A percentile compares a stretch with the other conserved stretches of the same genome.
These are phyloP conservation scores for Serpula lacrymans DNA, from an alignment of 768 basidiomycete species.

Conservation along the genomic window DNA sequence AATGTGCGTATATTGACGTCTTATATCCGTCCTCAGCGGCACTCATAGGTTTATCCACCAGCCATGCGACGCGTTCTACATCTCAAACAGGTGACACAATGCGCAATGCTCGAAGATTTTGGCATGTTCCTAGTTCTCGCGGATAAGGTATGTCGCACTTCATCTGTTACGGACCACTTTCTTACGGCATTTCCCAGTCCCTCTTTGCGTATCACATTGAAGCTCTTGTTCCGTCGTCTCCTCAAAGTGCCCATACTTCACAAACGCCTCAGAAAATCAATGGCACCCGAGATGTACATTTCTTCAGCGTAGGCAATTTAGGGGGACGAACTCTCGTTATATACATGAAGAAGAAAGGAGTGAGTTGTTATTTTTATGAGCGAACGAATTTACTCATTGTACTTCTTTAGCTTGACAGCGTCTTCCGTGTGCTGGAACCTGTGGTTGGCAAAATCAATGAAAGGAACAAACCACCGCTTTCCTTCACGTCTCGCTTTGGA, in stretches of 20 bases:
- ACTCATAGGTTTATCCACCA: constrained; percentile 24
- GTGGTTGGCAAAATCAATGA: constrained; percentile 88
- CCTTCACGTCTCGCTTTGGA: constrained; percentile 69
- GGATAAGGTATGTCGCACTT: constrained; percentile 59
- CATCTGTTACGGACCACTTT: background rate
- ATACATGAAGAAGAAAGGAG: constrained; percentile 94
- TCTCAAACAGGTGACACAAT: constrained; percentile 90
- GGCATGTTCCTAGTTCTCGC: constrained; percentile 95
- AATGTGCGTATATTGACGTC: constrained; percentile 49
- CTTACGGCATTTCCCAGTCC: constrained; percentile 40
- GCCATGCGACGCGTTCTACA: constrained; percentile 93
- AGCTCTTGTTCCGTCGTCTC: constrained; percentile 87
- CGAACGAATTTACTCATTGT: constrained; percentile 2
- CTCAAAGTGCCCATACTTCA: constrained; percentile 59
- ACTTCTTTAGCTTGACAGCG: constrained; percentile 64
- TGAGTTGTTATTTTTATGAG: constrained; percentile 24
- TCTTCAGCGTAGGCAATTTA: constrained; percentile 90
- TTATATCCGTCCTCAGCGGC: background rate
- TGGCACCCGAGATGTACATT: constrained; percentile 88
- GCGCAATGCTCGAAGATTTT: constrained; percentile 94
- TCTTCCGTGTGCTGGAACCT: constrained; percentile 97
- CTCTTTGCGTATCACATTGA: constrained; percentile 96
- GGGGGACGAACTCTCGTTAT: constrained; percentile 87
- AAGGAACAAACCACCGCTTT: constrained; percentile 64
- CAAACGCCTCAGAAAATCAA: constrained; percentile 90